phyloP scores from a whole-genome alignment of 495 filamentous ascomycete genomes.

The Arthonia radiata region DNA sequence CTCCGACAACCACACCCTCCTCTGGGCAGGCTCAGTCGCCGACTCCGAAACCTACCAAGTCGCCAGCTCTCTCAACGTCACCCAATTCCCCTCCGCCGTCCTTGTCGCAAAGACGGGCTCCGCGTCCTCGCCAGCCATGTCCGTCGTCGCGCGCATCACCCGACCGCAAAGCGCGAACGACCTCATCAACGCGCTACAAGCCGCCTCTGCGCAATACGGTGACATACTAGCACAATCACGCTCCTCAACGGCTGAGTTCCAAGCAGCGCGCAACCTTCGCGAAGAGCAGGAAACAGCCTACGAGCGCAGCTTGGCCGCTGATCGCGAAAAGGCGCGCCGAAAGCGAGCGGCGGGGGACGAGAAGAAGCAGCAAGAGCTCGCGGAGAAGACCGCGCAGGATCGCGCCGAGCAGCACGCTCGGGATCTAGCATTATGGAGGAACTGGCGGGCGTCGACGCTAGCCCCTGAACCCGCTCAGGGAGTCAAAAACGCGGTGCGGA shows the following conservation, averaged over 20 bases:
- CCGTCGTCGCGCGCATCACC: slow-evolving; percentile 43
- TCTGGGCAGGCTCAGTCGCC: slow-evolving; percentile 80
- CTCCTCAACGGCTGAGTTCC: slow-evolving; percentile 44
- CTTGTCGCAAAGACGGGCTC: slow-evolving; percentile 64
- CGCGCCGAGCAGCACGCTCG: slow-evolving; percentile 21
- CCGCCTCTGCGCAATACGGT: slow-evolving; percentile 41
- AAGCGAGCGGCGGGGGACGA: slow-evolving; percentile 43
- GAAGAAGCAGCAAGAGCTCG: slow-evolving; percentile 34
- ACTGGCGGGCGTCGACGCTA: slow-evolving; percentile 50
- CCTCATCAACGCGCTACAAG: slow-evolving; percentile 45
- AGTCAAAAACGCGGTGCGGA: slow-evolving; percentile 44
- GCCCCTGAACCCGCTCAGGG: slow-evolving; percentile 37
- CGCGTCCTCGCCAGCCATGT: slow-evolving; percentile 65
- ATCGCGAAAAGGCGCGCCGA: slow-evolving; percentile 56
- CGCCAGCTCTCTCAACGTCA: slow-evolving; percentile 52
- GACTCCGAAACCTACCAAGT: slow-evolving; percentile 91
- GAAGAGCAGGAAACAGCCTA: slow-evolving; percentile 79
- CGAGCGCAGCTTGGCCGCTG: slow-evolving; percentile 66
- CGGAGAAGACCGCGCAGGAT: slow-evolving; percentile 1
- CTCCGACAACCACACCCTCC: slow-evolving; percentile 43
- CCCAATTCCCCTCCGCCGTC: slow-evolving; percentile 73
- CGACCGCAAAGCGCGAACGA: slow-evolving; percentile 30
- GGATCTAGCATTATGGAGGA: slow-evolving; percentile 46
- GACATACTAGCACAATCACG: slow-evolving; percentile 43
- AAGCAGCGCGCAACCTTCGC: slow-evolving; percentile 49